Evolutionary conservation across 1,139 yeast genomes (phyloP).

Genomic region (Meyerozyma sp.): DNA sequence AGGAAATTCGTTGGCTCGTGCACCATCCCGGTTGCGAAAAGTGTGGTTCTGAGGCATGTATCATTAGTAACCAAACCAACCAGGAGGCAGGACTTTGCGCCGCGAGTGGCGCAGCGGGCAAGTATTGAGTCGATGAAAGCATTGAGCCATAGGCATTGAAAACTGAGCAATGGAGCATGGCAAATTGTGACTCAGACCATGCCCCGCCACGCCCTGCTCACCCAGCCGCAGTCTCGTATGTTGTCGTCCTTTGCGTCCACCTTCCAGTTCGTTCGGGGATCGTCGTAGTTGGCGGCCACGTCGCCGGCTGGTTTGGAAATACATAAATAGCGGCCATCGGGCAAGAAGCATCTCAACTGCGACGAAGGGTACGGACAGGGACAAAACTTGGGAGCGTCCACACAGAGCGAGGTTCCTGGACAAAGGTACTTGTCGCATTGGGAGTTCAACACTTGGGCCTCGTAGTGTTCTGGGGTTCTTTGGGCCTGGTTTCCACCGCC

Average conservation of each 20-base stretch:
- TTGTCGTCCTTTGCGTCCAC: constrained; percentile 47
- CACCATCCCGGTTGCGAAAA: no score
- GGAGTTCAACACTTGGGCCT: constrained; percentile 25
- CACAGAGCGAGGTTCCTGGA: constrained; percentile 79
- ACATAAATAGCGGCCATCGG: constrained; percentile 67
- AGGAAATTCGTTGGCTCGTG: no score
- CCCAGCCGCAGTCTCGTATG: constrained; percentile 78
- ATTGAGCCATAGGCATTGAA: neutral
- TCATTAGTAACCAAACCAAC: no score
- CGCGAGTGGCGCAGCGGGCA: no score
- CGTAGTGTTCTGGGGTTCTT: constrained; percentile 23
- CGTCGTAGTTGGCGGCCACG: constrained; percentile 33
- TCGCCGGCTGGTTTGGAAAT: constrained; percentile 71
- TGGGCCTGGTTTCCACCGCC: constrained; percentile 17
- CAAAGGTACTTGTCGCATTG: constrained; percentile 73
- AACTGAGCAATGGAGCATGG: neutral
- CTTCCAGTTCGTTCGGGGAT: constrained; percentile 47
- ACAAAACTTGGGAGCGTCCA: constrained; percentile 60
- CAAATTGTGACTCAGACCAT: constrained; percentile 14
- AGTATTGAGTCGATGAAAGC: no score
- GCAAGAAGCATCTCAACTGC: constrained; percentile 74
- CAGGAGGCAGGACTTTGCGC: no score
- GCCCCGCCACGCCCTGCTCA: constrained; percentile 47
- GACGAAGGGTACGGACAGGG: constrained; percentile 89
- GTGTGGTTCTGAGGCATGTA: no score